Evolutionary conservation across 495 filamentous ascomycete species (phyloP), one percentile per base, ranked within the genome.

Genomic region (Annulohypoxylon nitens): DNA sequence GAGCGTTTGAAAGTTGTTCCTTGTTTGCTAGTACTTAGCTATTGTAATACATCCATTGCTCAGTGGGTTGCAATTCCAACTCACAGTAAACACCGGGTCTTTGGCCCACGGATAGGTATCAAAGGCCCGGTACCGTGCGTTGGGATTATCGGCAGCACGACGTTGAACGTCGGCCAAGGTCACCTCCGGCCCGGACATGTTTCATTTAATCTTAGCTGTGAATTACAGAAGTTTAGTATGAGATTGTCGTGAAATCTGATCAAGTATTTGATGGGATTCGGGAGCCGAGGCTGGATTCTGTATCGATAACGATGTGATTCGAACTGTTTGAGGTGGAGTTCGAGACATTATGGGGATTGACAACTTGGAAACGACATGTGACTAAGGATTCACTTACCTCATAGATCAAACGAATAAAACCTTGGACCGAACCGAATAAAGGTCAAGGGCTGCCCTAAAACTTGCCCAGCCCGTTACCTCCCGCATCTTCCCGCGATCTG

Each of bases 61-160:
- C 58, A 33, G 47, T 18, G 3, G 5, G 30, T 51, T 12, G 20
- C 16, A 5, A 26, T 14, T 64, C 11, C 9, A 48, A 12, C 78
- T 78, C 70, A 80, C 81, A 51, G 76, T 71, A 64, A 83, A 83
- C 2, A 71, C 48, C 2, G 75, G 75, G 60, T 79, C 77, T 36
- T 73, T 75, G 26, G 67, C 39, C 77, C 77, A 79, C 14, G 77
- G 77, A 58, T 79, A 79, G 37, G 75, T 72, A 64, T 79, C 75
- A 50, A 79, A 79, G 18, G 77, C 77, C 14, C 55, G 69, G 66
- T 72, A 78, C 65, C 66, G 61, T 7, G 76, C 67, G 26, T 77
- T 62, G 4, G 72, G 69, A n/a, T 77, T 68, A 30, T 75, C 72
- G 23, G 77, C 75, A 20, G 64, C 72, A 26, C 69, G 77, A 47